phyloP scores from a whole-genome alignment of 352 stramenopile species.

The Phytophthora ohioensis region DNA sequence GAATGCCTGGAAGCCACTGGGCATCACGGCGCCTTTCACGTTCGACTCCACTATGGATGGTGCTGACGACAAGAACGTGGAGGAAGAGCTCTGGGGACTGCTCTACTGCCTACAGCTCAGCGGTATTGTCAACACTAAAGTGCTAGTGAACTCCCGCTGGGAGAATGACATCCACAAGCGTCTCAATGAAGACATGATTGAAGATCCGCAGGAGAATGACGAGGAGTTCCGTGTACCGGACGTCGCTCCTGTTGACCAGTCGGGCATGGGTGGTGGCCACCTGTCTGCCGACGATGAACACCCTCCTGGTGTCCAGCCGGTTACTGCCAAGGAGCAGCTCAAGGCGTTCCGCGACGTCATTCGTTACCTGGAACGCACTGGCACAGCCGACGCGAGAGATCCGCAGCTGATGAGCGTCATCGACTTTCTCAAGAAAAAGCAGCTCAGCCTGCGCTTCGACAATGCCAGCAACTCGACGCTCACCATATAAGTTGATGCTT shows the following conservation, averaged over 20 bases:
- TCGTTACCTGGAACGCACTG: slow-evolving; percentile 83
- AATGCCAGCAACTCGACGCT: slow-evolving; percentile 85
- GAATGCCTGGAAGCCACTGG: slow-evolving; percentile 82
- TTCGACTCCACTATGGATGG: slow-evolving; percentile 69
- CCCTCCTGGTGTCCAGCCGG: slow-evolving; percentile 38
- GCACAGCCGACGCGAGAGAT: slow-evolving; percentile 69
- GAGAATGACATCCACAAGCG: slow-evolving; percentile 92
- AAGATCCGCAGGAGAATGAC: slow-evolving; percentile 83
- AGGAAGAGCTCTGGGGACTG: slow-evolving; percentile 87
- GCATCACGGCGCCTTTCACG: slow-evolving; percentile 65
- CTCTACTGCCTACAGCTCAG: slow-evolving; percentile 89
- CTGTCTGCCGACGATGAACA: slow-evolving; percentile 50
- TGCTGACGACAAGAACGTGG: slow-evolving; percentile 84
- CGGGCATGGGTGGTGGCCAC: slow-evolving; percentile 25
- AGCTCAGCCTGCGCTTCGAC: slow-evolving; percentile 87
- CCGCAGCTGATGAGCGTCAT: slow-evolving; percentile 81
- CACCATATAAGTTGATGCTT: slow-evolving; percentile 67
- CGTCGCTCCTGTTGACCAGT: slow-evolving; percentile 44
- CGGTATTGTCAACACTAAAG: slow-evolving; percentile 88
- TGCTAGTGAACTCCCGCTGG: slow-evolving; percentile 89
- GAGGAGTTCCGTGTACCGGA: slow-evolving; percentile 85
- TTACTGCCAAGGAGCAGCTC: slow-evolving; percentile 82
- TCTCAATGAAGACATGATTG: slow-evolving; percentile 90
- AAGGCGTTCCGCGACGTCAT: slow-evolving; percentile 90
- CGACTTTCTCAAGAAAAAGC: slow-evolving; percentile 91